Percentiles rank a stretch among this genome's conserved stretches.
These are phyloP conservation scores for Daedaleopsis sinensis DNA, from an alignment of 768 basidiomycete genomes.

Conservation along the genomic window DNA sequence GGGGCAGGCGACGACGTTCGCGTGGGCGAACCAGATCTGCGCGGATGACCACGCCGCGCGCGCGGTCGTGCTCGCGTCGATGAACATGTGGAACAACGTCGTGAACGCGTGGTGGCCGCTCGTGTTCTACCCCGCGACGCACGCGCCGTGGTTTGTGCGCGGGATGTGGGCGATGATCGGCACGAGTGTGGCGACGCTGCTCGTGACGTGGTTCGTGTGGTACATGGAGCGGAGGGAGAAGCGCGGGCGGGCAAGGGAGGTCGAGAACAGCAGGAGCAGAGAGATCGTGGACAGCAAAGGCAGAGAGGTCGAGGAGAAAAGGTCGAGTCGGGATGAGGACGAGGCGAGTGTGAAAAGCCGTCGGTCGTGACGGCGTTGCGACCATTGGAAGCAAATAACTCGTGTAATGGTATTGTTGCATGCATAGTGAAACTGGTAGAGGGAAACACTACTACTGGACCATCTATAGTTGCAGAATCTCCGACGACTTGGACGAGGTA, in stretches of 20 bases:
- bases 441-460: too few species aligned
- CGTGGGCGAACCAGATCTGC: constrained; percentile 83
- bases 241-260: constrained; percentile 1
- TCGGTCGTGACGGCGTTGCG: not conserved
- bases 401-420: too few species aligned
- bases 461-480: too few species aligned
- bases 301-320: too few species aligned
- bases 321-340: not conserved
- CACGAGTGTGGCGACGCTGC: constrained; percentile 56
- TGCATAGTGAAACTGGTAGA: too few species aligned
- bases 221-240: constrained; percentile 49
- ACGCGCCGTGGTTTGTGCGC: constrained; percentile 66
- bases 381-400: too few species aligned
- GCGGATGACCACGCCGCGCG: constrained; percentile 73
- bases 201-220: constrained; percentile 58
- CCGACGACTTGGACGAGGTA: too few species aligned
- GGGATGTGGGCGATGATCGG: constrained; percentile 74
- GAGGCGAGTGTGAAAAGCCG: not conserved
- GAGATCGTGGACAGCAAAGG: not conserved
- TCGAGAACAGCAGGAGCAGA: not conserved
- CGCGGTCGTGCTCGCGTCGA: constrained; percentile 68
- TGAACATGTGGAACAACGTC: constrained; percentile 80
- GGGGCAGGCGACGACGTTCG: constrained; percentile 78
- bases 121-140: constrained; percentile 73
- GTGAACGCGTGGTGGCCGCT: constrained; percentile 74